Evolutionary conservation across 139 green algal genomes (phyloP), one percentile per base, ranked within the genome.

Genomic region (Chlorella sp.): DNA sequence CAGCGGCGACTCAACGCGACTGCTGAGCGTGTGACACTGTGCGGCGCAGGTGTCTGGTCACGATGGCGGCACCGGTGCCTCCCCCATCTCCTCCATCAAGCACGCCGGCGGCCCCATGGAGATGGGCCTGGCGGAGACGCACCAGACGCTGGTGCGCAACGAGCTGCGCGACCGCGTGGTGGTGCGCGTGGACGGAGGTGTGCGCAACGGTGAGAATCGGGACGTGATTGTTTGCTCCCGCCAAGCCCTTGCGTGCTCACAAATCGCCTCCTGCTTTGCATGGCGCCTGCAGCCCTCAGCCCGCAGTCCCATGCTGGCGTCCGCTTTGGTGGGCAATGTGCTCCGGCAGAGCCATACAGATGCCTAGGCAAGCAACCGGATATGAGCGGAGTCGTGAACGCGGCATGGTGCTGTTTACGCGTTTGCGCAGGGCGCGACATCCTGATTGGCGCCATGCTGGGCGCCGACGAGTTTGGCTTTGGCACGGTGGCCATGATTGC

Each of bases 401-500:
- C n/a, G n/a, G n/a, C n/a, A n/a, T n/a, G n/a, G n/a, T n/a, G n/a
- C n/a, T n/a, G n/a, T n/a, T n/a, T n/a, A n/a, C n/a, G n/a, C n/a
- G n/a, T n/a, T n/a, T n/a, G n/a, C n/a, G n/a, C 42, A 55, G 42
- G 95, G 2, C 81, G 86, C 23, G 95, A 99, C 74, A 88, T 99
- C 26, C 82, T 99, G 20, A 85, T 97, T 55, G 81, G 79, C 24
- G 95, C 95, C 22, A 85, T 91, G 26, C 83, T 99, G 73, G 95
- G 95, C 49, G 95, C 83, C 0, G 95, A 99, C 76, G 95, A 99
- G 91, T 99, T 88, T 76, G 95, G 95, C 59, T 97, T 97, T 60
- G 95, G 95, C 78, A 98, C 95, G 0, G 88, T 97, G 1, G 93
- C 94, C 51, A 99, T 99, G 95, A 99, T 99, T 69, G 95, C 95